Evolutionary conservation across 2,329 filamentous ascomycete species (phyloP).

Genomic region (Penicillium verrucosum): DNA sequence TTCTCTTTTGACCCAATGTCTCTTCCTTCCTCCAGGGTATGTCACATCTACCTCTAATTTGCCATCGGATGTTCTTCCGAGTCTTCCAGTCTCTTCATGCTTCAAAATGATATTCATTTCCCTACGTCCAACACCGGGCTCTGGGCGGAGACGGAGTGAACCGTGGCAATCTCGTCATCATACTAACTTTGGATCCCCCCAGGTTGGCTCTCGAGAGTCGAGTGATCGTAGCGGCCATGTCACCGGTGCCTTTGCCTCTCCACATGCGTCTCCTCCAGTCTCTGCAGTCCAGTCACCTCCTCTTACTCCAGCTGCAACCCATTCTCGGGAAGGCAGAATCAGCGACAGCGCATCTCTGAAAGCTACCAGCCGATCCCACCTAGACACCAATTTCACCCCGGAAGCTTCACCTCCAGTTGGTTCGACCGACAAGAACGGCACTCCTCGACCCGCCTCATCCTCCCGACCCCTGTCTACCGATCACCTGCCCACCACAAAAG

Average conservation of each 20-base stretch:
- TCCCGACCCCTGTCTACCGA: constrained; percentile 43
- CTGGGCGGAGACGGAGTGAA: not conserved
- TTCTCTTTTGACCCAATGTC: constrained; percentile 91
- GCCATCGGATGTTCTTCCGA: not conserved
- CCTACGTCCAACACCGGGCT: not conserved
- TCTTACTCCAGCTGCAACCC: constrained; percentile 78
- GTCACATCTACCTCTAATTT: constrained; percentile 20
- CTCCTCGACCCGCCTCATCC: constrained; percentile 36
- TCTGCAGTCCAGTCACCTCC: constrained; percentile 81
- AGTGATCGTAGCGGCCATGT: constrained; percentile 60
- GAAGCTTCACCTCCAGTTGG: constrained; percentile 53
- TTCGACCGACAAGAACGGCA: constrained; percentile 31
- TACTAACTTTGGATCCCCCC: constrained; percentile 10
- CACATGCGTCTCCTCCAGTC: constrained; percentile 63
- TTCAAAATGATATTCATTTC: not conserved
- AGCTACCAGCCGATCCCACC: constrained; percentile 32
- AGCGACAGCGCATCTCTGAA: constrained; percentile 32
- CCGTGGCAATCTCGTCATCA: not conserved
- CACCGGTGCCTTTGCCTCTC: constrained; percentile 63
- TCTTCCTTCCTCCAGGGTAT: constrained; percentile 58
- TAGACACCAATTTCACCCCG: constrained; percentile 49
- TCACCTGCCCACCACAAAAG: constrained; percentile 40
- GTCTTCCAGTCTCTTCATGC: not conserved
- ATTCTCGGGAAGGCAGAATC: constrained; percentile 52
- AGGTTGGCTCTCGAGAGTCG: constrained; percentile 53